Evolutionary conservation across 441 rosid genomes (phyloP), one percentile per base, ranked within the genome.

Genomic region (Gossypium trilobum): DNA sequence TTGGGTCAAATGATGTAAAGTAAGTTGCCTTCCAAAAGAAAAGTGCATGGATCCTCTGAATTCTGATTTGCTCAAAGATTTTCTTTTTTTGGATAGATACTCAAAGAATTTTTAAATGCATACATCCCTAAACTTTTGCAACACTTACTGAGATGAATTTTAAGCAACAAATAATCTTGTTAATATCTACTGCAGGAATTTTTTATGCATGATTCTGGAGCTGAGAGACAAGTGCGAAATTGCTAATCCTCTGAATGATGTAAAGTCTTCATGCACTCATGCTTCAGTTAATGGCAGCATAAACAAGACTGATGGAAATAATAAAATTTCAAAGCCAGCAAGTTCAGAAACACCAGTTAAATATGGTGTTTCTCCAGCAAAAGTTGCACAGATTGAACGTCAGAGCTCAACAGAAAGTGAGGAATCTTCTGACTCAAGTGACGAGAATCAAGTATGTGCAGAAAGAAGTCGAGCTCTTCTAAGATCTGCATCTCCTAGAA

Each of bases 341-440:
- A 52, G 58, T 71, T 63, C 74, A 46, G 80, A 67, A 39, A 64
- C 75, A 36, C 87, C 84, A 3, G 83, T 89, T 64, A 85, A 85
- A 78, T 89, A 87, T 71, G 87, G 82, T 33, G 89, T 83, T 80
- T 84, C 93, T 57, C 89, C 93, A 0, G 89, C 89, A 5, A 78
- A 82, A 74, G 86, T 60, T 80, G 88, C 93, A 5, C 86, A 81
- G 75, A 68, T 85, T 76, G 93, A 89, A 76, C 84, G 89, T 25
- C 79, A 74, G 54, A 76, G 81, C 76, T 82, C 85, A 31, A 72
- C 78, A 33, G 91, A 78, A 70, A 84, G 89, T 65, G 93, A 78
- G 69, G 85, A 80, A 67, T 83, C 88, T 56, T 85, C 87, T 9
- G 76, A 77, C 42, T 74, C 84, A 20, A 70, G 78, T 71, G 85